These are phyloP conservation scores for Epichloe scottii DNA, from an alignment of 2,329 filamentous ascomycete species.

Conservation along the genomic window DNA sequence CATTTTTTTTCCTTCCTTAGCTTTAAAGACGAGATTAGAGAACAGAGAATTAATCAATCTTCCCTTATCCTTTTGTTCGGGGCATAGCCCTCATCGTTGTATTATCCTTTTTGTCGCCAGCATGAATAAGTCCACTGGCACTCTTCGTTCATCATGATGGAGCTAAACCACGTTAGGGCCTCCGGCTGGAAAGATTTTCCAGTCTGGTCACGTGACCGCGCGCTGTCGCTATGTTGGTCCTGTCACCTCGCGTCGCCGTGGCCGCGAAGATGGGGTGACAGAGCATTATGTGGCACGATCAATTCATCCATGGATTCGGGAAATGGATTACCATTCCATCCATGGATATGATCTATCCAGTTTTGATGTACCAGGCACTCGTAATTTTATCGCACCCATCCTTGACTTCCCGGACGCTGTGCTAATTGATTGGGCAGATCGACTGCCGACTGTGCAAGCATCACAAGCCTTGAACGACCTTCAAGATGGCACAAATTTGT, in stretches of 20 bases:
- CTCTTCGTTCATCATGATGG: not conserved
- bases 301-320: conserved; percentile 12
- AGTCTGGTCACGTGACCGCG: not conserved
- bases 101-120: too few relatives aligned
- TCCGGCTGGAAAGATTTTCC: not conserved
- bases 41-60: too few relatives aligned
- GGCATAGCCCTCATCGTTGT: too few relatives aligned
- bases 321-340: conserved; percentile 46
- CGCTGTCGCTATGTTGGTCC: not conserved
- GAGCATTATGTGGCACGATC: not conserved
- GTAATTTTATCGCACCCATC: conserved; percentile 22
- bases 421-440: conserved; percentile 36
- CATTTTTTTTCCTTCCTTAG: too few relatives aligned
- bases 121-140: too few relatives aligned
- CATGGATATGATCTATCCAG: conserved; percentile 49
- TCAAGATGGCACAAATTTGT: conserved; percentile 34
- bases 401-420: not conserved
- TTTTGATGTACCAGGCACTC: conserved; percentile 41
- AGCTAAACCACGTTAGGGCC: not conserved
- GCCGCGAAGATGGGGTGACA: not conserved
- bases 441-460: conserved; percentile 64
- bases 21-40: too few relatives aligned
- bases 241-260: not conserved
- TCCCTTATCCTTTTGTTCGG: too few relatives aligned
- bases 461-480: conserved; percentile 56